Conservation (phyloP, 2,329 filamentous ascomycete genomes). For the Zalaria sp. region DNA sequence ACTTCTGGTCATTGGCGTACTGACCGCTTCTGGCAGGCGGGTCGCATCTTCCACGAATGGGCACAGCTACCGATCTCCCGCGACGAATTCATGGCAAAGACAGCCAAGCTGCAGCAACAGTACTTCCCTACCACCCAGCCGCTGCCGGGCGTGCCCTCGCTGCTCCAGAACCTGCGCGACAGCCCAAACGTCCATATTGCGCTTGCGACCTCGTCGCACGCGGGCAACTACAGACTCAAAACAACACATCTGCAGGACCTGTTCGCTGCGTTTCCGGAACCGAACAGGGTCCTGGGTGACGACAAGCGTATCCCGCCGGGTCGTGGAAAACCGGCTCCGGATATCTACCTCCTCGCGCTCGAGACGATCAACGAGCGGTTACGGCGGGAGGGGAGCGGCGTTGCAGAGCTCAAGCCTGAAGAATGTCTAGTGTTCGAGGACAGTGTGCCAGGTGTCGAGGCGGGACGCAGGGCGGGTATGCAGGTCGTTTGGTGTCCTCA, state of each 20-base stretch:
- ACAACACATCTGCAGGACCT: conserved; percentile 40
- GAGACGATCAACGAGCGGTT: conserved; percentile 69
- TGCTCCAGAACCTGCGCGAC: conserved; percentile 48
- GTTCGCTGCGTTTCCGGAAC: conserved; percentile 46
- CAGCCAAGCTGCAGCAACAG: conserved; percentile 49
- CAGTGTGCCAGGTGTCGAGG: conserved; percentile 82
- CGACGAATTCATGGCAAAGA: conserved; percentile 50
- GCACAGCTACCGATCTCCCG: conserved; percentile 65
- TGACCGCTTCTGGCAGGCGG: conserved; percentile 25
- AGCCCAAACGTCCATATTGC: conserved; percentile 60
- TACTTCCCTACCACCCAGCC: conserved; percentile 64
- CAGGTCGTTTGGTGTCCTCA: conserved; percentile 88
- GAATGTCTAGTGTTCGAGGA: conserved; percentile 97
- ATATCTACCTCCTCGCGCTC: conserved; percentile 84
- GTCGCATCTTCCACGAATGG: conserved; percentile 61
- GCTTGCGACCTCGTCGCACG: conserved; percentile 68
- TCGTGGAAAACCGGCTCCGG: conserved; percentile 84
- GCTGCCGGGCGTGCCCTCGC: conserved; percentile 59
- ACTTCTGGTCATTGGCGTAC: not conserved
- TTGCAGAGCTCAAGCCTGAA: conserved; percentile 52
- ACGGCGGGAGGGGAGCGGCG: conserved; percentile 39
- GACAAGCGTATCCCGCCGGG: conserved; percentile 63
- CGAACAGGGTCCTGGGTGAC: conserved; percentile 73
- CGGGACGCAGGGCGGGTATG: conserved; percentile 84
- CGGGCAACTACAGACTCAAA: conserved; percentile 63